Evolutionary conservation across 345 rosid genomes (phyloP).

Genomic region (Barbarea vulgaris): DNA sequence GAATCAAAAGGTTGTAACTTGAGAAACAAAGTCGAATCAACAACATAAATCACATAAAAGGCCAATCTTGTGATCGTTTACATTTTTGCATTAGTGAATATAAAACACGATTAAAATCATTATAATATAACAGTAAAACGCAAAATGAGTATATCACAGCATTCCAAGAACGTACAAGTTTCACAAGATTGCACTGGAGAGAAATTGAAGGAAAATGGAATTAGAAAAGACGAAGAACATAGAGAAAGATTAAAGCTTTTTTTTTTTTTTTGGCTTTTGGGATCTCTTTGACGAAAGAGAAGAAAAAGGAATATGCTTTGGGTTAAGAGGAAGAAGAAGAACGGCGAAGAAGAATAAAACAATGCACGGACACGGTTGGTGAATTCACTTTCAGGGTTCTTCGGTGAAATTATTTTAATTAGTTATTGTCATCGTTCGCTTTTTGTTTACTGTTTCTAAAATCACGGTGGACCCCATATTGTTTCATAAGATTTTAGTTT

Average conservation of each 20-base stretch:
- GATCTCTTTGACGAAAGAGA: constrained; percentile 15
- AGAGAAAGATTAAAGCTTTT: constrained; percentile 5
- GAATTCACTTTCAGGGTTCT: constrained; percentile 7
- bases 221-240: not conserved
- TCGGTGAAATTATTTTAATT: not conserved
- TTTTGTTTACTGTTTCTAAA: not conserved
- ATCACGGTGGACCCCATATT: constrained; percentile 2
- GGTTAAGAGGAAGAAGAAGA: not conserved
- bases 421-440: not conserved
- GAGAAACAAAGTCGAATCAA: not conserved
- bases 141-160: too few species aligned
- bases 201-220: not conserved
- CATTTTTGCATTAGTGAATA: not conserved
- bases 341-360: constrained; percentile 10
- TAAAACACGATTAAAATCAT: not conserved
- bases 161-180: not conserved
- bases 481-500: not conserved
- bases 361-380: constrained; percentile 11
- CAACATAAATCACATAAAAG: not conserved
- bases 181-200: constrained; percentile 9
- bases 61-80: not conserved
- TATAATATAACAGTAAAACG: not conserved
- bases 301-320: constrained; percentile 46
- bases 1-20: not conserved
- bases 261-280: not conserved